Base-by-base conservation (phyloP, 148 eudicot species). In the Suaeda aralocaspica region DNA sequence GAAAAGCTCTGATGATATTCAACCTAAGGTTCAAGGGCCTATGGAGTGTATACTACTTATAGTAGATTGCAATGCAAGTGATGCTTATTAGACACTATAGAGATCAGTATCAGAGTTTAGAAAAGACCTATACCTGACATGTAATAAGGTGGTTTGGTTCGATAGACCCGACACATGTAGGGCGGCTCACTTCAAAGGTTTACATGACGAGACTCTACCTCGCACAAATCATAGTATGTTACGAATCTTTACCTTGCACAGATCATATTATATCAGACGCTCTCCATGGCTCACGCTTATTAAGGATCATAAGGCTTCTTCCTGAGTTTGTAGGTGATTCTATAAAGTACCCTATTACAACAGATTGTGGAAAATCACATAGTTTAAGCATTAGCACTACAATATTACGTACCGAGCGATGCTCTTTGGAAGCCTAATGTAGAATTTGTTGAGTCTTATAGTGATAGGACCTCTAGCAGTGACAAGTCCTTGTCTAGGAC, bases 261-360 rank as follows among this genome's bases (percentile, higher is more conserved):
- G 98, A 93, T 67, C 49, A 74, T 24, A 79, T 90, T 50, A 83
- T 89, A 19, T 78, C 85, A 0, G 84, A 85, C 70, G 95, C 98
- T 2, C 76, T 93, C 48, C 98, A 93, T 75, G 97, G 97, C n/a
- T 82, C 86, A 11, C 84, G 89, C 21, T 76, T 93, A 64, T 67
- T 59, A 26, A 75, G 64, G 45, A 75, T 82, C 26, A 69, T 90
- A 19, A 68, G 82, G 18, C 84, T 88, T 59, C 69, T 93, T 28
- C 98, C 96, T 0, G 98, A 93, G 88, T 90, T 85, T 75, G 83
- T 86, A 4, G 91, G 87, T 19, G 42, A 69, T 19, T 16, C 59
- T 9, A 26, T 57, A 22, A 53, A 15, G 5, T 9, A 4, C 46
- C 50, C 69, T 36, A 45, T 74, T 57, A 30, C 19, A 8, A 8